phyloP scores from a whole-genome alignment of 139 green algal genomes.

The Tetradesmus obliquus region DNA sequence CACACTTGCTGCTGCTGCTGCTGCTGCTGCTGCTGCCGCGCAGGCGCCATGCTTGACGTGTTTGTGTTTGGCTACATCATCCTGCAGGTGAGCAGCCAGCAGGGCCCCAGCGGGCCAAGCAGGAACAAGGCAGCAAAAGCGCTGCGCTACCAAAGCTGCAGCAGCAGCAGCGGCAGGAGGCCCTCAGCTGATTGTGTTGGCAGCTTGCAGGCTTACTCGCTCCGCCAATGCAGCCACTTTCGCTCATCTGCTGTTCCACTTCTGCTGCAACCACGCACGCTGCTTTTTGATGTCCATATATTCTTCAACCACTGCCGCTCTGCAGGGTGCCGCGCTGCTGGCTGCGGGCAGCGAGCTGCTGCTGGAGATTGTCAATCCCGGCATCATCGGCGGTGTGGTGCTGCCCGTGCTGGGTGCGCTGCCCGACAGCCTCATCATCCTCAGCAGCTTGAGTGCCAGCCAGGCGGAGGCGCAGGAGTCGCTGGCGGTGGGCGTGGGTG shows the following conservation, averaged over 20 bases:
- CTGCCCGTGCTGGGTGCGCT: conserved; percentile 73
- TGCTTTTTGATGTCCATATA: not conserved
- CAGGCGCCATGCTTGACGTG: conserved; percentile 27
- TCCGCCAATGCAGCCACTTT: not conserved
- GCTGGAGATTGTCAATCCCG: conserved; percentile 74
- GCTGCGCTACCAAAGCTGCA: not conserved
- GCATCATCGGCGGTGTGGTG: conserved; percentile 65
- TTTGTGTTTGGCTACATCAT: conserved; percentile 46
- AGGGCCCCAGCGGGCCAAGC: not conserved
- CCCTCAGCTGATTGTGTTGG: no score
- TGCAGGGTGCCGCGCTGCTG: conserved; percentile 69
- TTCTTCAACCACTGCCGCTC: conserved; percentile 53
- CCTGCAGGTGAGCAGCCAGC: conserved; percentile 10
- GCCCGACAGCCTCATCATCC: conserved; percentile 70
- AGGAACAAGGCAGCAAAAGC: not conserved
- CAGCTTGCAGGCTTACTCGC: no score
- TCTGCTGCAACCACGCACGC: not conserved
- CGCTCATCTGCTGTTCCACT: not conserved
- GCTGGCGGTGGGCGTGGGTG: conserved; percentile 58
- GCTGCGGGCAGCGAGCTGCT: conserved; percentile 77
- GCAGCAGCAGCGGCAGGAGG: no score
- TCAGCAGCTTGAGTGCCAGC: conserved; percentile 52
- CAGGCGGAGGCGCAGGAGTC: conserved; percentile 50
- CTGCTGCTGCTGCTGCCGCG: not conserved
- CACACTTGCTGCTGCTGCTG: no score